A percentile compares a stretch with the other conserved stretches of the same genome.
Conservation (phyloP, 306 rosid species). For the Gynostemma pentaphyllum region DNA sequence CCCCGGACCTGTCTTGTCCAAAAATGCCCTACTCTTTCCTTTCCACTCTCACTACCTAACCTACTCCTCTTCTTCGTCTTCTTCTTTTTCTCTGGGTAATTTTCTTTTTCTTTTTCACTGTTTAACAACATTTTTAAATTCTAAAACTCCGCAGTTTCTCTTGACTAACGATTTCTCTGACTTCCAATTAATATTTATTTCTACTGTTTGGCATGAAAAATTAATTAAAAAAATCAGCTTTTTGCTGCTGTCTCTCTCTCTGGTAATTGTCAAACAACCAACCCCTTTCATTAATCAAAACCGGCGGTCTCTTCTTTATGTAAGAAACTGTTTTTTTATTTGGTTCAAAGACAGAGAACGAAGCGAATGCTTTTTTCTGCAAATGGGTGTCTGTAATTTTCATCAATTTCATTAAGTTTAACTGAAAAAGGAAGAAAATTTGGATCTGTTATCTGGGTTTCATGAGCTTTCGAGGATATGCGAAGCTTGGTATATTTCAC, state of each 20-base stretch:
- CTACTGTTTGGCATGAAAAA: slow-evolving; percentile 9
- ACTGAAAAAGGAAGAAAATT: neutral
- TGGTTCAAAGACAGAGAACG: neutral
- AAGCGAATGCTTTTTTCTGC: slow-evolving; percentile 3
- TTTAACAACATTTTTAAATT: neutral
- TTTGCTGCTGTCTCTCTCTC: neutral
- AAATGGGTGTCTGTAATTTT: slow-evolving; percentile 6
- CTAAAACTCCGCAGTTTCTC: slow-evolving; percentile 9
- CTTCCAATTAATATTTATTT: too few relatives aligned
- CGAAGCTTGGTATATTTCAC: slow-evolving; percentile 1
- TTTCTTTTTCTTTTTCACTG: neutral
- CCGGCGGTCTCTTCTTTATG: neutral
- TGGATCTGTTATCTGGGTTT: slow-evolving; percentile 1
- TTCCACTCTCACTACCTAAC: too few relatives aligned
- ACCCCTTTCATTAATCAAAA: neutral
- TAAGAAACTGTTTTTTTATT: neutral
- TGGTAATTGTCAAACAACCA: slow-evolving; percentile 3
- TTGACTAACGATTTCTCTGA: neutral
- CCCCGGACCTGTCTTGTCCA: too few relatives aligned
- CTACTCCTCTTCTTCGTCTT: too few relatives aligned
- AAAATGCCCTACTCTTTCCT: too few relatives aligned
- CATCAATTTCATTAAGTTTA: neutral
- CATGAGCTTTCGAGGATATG: slow-evolving; percentile 4
- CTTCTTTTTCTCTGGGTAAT: too few relatives aligned
- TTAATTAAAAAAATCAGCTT: too few relatives aligned